phyloP scores from a whole-genome alignment of 2,329 filamentous ascomycete species.

The Aspergillus puulaauensis region DNA sequence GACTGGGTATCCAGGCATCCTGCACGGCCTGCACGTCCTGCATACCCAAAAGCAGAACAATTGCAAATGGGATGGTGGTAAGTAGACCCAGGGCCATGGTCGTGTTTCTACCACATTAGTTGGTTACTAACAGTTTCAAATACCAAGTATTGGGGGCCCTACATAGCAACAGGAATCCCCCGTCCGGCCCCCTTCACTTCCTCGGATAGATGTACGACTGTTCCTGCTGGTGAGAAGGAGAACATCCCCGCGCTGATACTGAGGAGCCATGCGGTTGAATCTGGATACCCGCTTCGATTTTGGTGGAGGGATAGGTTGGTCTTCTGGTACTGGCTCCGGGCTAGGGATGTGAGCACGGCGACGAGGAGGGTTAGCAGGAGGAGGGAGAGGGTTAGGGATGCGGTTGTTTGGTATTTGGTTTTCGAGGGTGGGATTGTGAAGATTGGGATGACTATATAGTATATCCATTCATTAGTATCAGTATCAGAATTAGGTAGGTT shows the following conservation, averaged over 20 bases:
- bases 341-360: slow-evolving; percentile 15
- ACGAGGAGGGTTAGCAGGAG: slow-evolving; percentile 10
- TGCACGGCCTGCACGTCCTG: slow-evolving; percentile 29
- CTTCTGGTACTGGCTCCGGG: slow-evolving; percentile 3
- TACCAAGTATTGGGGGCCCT: not conserved
- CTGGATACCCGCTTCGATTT: slow-evolving; percentile 9
- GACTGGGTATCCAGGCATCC: slow-evolving; percentile 12
- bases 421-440: slow-evolving; percentile 12
- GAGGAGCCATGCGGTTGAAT: slow-evolving; percentile 15
- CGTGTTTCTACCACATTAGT: slow-evolving; percentile 16
- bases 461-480: too few relatives aligned
- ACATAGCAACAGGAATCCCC: slow-evolving; percentile 21
- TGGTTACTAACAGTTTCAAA: too few relatives aligned
- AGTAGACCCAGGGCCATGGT: slow-evolving; percentile 29
- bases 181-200: slow-evolving; percentile 16
- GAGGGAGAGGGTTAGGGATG: slow-evolving; percentile 11
- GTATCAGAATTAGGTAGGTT: not conserved
- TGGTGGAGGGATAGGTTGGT: slow-evolving; percentile 5
- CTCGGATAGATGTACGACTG: slow-evolving; percentile 18
- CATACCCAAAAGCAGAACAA: slow-evolving; percentile 27
- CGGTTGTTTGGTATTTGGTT: slow-evolving; percentile 16
- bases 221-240: slow-evolving; percentile 15
- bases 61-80: slow-evolving; percentile 27
- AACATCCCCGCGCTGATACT: slow-evolving; percentile 17
- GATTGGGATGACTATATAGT: slow-evolving; percentile 17